Evolutionary conservation across 257 asterid species (phyloP), one percentile per base, ranked within the genome.

Genomic region (Nicotiana attenuata): DNA sequence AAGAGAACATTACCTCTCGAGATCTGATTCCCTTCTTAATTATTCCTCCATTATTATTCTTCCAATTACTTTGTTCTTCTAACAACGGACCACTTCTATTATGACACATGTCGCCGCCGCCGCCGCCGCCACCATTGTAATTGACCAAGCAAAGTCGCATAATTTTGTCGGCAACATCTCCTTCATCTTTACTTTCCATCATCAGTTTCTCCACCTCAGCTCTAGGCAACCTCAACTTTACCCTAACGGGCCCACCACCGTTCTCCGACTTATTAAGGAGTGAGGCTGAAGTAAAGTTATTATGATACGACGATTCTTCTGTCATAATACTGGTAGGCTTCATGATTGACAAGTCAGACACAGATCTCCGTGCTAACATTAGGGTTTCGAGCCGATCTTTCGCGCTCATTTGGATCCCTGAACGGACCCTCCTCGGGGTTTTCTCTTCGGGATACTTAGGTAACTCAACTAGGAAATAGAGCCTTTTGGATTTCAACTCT

Each of bases 381-480:
- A 95, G 85, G 82, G 92, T 91, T 88, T 95, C 99, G 50, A 95
- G 98, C 83, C 98, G 84, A 69, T 95, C 99, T 84, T 95, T 93
- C 0, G 99, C 98, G 86, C 90, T 88, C 99, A 95, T 93, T 3
- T 95, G 97, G 82, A 93, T 93, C 69, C 95, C 97, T 20, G 98
- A 95, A 31, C 97, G 82, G 7, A 95, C 97, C 79, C 97, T 88
- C 84, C 97, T 78, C 2, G 97, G 83, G 14, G 24, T 76, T 29
- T 76, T 50, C 52, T 90, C 91, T 35, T 92, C 90, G 0, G 93
- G 91, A 28, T 85, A 79, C 35, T 89, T 90, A 0, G 99, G 97
- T 83, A 95, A 79, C 78, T 93, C 96, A 2, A 94, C 93, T 0
- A 94, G 89, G 81, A 94, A 94, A 68, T 94, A 94, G 59, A 94